Conservation (phyloP, 768 basidiomycete genomes). For the Lepiota subincarnata region DNA sequence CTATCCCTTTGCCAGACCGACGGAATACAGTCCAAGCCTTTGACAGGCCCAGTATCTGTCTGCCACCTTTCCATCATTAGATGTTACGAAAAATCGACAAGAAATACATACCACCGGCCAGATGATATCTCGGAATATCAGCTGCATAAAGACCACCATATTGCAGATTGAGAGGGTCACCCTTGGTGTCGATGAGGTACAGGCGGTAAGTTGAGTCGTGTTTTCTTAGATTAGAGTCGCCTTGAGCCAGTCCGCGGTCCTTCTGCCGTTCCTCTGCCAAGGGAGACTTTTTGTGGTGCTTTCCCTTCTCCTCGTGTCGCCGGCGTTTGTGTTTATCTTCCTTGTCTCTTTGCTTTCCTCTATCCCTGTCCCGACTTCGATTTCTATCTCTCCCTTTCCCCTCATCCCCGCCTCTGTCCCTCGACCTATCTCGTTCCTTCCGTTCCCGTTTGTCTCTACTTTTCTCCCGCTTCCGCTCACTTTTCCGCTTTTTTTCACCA, state of each 20-base stretch:
- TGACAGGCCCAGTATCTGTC: conserved; percentile 61
- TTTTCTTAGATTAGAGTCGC: neutral
- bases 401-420: conserved; percentile 14
- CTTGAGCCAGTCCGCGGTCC: neutral
- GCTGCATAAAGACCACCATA: conserved; percentile 64
- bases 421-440: conserved; percentile 3
- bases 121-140: conserved; percentile 62
- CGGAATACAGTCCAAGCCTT: conserved; percentile 41
- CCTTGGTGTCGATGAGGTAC: conserved; percentile 65
- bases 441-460: conserved; percentile 16
- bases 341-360: conserved; percentile 12
- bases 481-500: conserved; percentile 10
- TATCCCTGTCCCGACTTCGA: conserved; percentile 13
- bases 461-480: conserved; percentile 18
- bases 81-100: conserved; percentile 21
- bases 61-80: conserved; percentile 60
- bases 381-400: conserved; percentile 16
- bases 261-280: conserved; percentile 21
- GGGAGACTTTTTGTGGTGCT: conserved; percentile 25
- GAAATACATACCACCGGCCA: conserved; percentile 49
- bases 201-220: conserved; percentile 24
- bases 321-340: conserved; percentile 21
- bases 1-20: conserved; percentile 50
- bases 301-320: conserved; percentile 21
- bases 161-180: conserved; percentile 60